Conservation (phyloP, 768 basidiomycete species). For the Mrakia hoshinonis region DNA sequence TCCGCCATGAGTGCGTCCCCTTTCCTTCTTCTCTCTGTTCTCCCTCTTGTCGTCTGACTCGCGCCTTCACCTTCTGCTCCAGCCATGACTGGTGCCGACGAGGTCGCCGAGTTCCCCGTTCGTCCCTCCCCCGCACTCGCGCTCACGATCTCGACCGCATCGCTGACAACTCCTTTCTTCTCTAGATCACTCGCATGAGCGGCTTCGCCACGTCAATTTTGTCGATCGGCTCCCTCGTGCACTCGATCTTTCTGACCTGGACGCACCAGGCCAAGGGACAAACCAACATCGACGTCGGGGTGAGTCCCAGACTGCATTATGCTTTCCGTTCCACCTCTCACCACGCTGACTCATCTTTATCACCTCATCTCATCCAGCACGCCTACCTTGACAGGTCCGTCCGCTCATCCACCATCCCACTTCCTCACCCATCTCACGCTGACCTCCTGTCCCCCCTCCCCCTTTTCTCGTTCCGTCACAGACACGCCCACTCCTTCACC, state of each 20-base stretch:
- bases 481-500: too few relatives aligned
- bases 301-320: not conserved
- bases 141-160: not conserved
- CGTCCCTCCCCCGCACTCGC: not conserved
- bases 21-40: not conserved
- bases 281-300: not conserved
- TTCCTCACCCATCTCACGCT: not conserved
- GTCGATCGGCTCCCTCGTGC: not conserved
- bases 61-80: not conserved
- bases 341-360: too few relatives aligned
- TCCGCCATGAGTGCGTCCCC: not conserved
- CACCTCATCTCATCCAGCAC: not conserved
- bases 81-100: conserved; percentile 3
- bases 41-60: not conserved
- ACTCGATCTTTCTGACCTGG: conserved; percentile 1
- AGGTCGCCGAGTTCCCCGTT: not conserved
- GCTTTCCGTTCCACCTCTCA: not conserved
- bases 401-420: not conserved
- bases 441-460: not conserved
- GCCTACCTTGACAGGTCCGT: not conserved
- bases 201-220: not conserved
- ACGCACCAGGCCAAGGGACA: not conserved
- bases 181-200: not conserved
- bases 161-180: not conserved
- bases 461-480: not conserved